Conservation (phyloP, 176 grass and related monocot species). For the Phyllostachys edulis region DNA sequence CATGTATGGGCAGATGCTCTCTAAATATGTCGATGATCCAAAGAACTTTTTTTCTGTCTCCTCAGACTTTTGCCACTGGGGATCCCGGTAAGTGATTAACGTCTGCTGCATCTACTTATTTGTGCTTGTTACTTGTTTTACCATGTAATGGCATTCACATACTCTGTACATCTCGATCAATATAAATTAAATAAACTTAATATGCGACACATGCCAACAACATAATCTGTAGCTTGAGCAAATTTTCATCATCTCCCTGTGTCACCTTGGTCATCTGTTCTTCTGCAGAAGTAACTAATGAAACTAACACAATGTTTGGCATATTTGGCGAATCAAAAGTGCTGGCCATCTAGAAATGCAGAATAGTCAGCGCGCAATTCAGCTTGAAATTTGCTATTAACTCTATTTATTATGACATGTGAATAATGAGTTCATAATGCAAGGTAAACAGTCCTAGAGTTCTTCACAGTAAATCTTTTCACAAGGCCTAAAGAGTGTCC, state of each 20-base stretch:
- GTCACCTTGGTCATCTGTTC: background rate
- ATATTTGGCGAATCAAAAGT: background rate
- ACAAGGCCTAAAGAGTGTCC: background rate
- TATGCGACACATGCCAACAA: background rate
- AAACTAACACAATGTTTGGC: background rate
- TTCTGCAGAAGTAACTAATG: slow-evolving; percentile 24
- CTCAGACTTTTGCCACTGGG: slow-evolving; percentile 98
- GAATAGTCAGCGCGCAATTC: background rate
- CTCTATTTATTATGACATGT: background rate
- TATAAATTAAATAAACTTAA: background rate
- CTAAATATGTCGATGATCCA: slow-evolving; percentile 86
- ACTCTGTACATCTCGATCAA: background rate
- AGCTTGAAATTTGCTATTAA: background rate
- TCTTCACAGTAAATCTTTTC: background rate
- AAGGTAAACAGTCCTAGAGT: background rate
- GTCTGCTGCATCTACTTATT: slow-evolving; percentile 12
- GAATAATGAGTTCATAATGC: background rate
- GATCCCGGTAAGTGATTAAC: slow-evolving; percentile 61
- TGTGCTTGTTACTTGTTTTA: slow-evolving; percentile 24
- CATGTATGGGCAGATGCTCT: slow-evolving; percentile 79
- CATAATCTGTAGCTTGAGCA: slow-evolving; percentile 8
- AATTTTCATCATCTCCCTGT: too few species aligned
- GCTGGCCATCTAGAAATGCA: background rate
- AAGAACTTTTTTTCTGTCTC: slow-evolving; percentile 93
- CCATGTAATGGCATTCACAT: background rate